Base-by-base conservation (phyloP, 441 rosid species). In the Theobroma grandiflorum region DNA sequence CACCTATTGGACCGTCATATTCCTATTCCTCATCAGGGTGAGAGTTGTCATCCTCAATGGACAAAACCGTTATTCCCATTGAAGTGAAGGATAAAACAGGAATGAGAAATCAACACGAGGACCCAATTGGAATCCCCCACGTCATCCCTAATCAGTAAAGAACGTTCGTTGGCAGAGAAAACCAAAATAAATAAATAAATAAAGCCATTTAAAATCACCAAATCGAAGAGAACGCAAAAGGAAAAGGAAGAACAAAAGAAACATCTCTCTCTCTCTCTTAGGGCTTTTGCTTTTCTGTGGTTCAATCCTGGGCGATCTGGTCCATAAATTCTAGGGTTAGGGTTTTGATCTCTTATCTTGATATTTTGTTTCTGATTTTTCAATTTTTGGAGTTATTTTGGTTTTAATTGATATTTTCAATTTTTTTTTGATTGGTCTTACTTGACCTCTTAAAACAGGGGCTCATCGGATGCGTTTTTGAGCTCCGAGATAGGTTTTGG, bases 291-390 rank as follows among this genome's bases (percentile, higher is more conserved):
- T 74, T 26, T 45, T 72, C 72, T 57, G 80, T 72, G 22, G 75
- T 78, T 65, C 55, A 75, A 69, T 59, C 85, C 84, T 66, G 65
- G 84, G 86, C 85, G 88, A 88, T 83, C 91, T 85, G 87, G 84
- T 84, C 81, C 82, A 71, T 79, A 58, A 74, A 49, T 64, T 72
- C 20, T 22, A 45, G 80, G 88, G 86, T 86, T 87, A 83, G 88
- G 79, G 79, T 80, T 79, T 79, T 50, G 33, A 52, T 76, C 74
- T 47, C 33, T 55, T 57, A n/a, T 52, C 57, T 79, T 68, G 10
- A 53, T 78, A 50, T 72, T 31, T 11, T 79, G 12, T 12, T 0
- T 40, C 10, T 5, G 42, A 9, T 26, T 55, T 18, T 57, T 38
- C 26, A 8, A 6, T 20, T 45, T 33, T 10, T n/a, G 3, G 0